These are phyloP conservation scores for Hevea brasiliensis DNA, from an alignment of 345 rosid genomes.

Conservation along the genomic window DNA sequence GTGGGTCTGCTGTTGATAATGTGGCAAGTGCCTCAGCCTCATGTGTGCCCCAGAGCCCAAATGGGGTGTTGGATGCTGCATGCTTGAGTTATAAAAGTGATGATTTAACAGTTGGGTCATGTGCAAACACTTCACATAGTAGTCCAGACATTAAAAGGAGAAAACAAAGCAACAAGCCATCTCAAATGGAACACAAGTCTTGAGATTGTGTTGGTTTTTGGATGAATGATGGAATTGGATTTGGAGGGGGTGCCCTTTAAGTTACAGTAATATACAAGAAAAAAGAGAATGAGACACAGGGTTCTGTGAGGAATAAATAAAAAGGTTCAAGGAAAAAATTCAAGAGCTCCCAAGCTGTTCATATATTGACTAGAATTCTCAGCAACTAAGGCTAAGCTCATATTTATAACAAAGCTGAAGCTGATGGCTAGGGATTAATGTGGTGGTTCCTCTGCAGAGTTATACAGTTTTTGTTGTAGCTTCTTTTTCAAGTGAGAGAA, in stretches of 20 bases:
- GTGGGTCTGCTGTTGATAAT: constrained; percentile 21
- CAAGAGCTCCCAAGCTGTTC: background rate
- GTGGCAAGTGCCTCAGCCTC: constrained; percentile 25
- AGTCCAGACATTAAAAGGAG: constrained; percentile 45
- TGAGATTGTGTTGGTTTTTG: background rate
- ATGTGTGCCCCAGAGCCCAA: constrained; percentile 56
- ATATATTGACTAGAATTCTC: no score
- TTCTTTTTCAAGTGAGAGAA: no score
- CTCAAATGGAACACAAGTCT: constrained; percentile 4
- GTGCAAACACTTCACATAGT: constrained; percentile 44
- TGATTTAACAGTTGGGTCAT: constrained; percentile 42
- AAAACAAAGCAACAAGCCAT: constrained; percentile 34
- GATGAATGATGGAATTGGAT: background rate
- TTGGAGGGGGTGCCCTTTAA: background rate
- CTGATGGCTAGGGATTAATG: no score
- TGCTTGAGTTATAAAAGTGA: constrained; percentile 68
- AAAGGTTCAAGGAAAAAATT: background rate
- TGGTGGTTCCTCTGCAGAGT: no score
- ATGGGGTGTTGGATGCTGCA: constrained; percentile 66
- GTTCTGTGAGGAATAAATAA: constrained; percentile 6
- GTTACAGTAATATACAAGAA: background rate
- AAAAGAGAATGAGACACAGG: background rate
- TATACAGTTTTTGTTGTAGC: no score
- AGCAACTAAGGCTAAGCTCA: no score
- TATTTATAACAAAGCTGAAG: no score